A percentile compares a stretch with the other conserved stretches of the same genome.
Conservation (phyloP, 2,329 filamentous ascomycete genomes). For the Verticillium longisporum region DNA sequence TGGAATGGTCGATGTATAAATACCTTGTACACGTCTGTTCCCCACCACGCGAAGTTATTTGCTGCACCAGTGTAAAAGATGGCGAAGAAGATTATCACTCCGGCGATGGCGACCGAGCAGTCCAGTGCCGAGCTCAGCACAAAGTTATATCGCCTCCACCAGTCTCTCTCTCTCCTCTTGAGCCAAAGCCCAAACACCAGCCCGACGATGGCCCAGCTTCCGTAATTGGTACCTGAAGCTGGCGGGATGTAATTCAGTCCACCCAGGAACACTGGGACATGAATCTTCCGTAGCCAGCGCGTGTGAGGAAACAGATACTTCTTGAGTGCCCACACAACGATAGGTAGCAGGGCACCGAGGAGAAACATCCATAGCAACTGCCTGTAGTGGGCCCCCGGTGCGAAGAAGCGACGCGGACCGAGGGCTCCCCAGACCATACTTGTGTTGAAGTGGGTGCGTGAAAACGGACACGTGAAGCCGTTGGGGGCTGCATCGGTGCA, state of each 20-base stretch:
- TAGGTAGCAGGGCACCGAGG: constrained; percentile 39
- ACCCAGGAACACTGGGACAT: constrained; percentile 22
- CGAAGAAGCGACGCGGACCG: constrained; percentile 49
- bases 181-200: constrained; percentile 19
- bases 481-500: constrained; percentile 37
- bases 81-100: constrained; percentile 25
- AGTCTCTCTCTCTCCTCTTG: constrained; percentile 15
- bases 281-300: constrained; percentile 19
- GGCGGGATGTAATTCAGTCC: constrained; percentile 24
- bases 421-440: constrained; percentile 52
- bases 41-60: constrained; percentile 21
- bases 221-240: constrained; percentile 24
- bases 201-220: constrained; percentile 22
- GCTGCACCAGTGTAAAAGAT: constrained; percentile 21
- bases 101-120: constrained; percentile 21
- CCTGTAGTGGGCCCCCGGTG: constrained; percentile 40
- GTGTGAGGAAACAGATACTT: constrained; percentile 14
- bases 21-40: constrained; percentile 16
- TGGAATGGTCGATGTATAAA: not conserved
- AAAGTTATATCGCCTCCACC: constrained; percentile 25
- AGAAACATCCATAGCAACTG: constrained; percentile 47
- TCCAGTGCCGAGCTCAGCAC: constrained; percentile 23
- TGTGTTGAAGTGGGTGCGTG: constrained; percentile 38
- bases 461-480: constrained; percentile 35
- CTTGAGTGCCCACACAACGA: constrained; percentile 33